Evolutionary conservation across 2,329 filamentous ascomycete species (phyloP), one percentile per base, ranked within the genome.

Genomic region (Fusarium armeniacum): DNA sequence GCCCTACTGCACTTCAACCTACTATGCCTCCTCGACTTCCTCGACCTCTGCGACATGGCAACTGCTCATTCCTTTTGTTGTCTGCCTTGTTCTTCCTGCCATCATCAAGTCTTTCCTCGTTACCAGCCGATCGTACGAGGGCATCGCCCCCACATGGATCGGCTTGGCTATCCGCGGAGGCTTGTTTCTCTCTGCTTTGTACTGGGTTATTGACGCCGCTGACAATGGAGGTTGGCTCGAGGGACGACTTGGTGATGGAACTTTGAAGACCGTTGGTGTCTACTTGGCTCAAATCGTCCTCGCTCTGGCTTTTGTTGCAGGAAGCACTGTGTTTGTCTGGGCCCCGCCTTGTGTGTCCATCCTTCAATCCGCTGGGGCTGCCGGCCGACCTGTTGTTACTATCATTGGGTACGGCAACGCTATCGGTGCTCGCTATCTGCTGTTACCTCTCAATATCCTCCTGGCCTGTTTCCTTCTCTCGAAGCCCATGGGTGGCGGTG

Each of bases 11-110:
- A 89, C 88, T 56, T 97, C 95, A 3, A 98, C 96, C 0, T 99
- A 98, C 82, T 99, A 99, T 77, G 91, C 94, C 6, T 98, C 95
- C 0, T 88, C 91, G 12, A 93, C 91, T 4, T 97, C 95, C 1
- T 98, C 96, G 0, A 98, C 94, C 1, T 98, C 95, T 4, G 93
- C 95, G 1, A 87, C 90, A 2, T 98, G 94, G 93, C 95, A 98
- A 79, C 85, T 98, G 20, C 80, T 85, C 10, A 91, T 98, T 49
- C 93, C 95, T 0, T 92, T 94, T 73, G 75, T 88, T n/a, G 86
- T 94, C 12, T 90, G 91, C 16, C 78, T 93, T 28, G 80, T 89
- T 32, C 84, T 98, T 7, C 94, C 94, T 0, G 84, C 87, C 6
- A 87, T 95, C 52, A 86, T 97, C 78, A 91, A 91, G 76, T 90